Conservation (phyloP, 768 basidiomycete genomes). For the Pleurotus citrinopileatus region DNA sequence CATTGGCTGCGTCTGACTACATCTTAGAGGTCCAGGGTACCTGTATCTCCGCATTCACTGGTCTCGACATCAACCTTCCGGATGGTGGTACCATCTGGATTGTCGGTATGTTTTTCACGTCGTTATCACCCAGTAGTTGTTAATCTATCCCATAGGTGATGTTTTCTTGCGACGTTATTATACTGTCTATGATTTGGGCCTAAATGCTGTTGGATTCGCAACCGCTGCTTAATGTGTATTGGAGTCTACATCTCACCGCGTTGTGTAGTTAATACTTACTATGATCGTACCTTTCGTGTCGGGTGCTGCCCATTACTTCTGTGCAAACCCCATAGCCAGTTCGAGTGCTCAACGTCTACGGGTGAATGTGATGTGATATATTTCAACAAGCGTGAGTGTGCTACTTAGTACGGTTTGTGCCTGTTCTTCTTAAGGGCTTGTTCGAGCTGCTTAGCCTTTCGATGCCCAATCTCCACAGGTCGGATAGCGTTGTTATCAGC, state of each 20-base stretch:
- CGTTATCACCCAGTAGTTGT: constrained; percentile 6
- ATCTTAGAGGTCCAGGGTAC: constrained; percentile 87
- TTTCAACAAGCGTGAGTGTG: too few species aligned
- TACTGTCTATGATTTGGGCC: constrained; percentile 84
- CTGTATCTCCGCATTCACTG: constrained; percentile 92
- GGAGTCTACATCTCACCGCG: not conserved
- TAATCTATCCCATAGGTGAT: constrained; percentile 48
- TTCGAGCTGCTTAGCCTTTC: constrained; percentile 89
- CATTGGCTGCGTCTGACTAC: constrained; percentile 83
- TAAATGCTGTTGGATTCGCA: constrained; percentile 85
- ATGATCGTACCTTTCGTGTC: too few species aligned
- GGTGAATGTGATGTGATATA: too few species aligned
- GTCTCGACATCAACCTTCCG: constrained; percentile 84
- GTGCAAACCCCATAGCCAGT: too few species aligned
- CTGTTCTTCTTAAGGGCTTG: constrained; percentile 91
- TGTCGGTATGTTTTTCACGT: constrained; percentile 52
- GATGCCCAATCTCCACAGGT: constrained; percentile 90
- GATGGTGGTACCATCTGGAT: constrained; percentile 79
- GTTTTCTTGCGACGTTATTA: constrained; percentile 90
- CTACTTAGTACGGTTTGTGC: constrained; percentile 74
- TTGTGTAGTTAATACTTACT: too few species aligned
- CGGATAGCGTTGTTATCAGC: constrained; percentile 84
- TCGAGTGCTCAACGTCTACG: too few species aligned
- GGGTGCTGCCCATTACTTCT: too few species aligned
- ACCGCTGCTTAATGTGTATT: constrained; percentile 25